phyloP scores from a whole-genome alignment of 2,329 filamentous ascomycete genomes.

The Trichoderma atroviride region DNA sequence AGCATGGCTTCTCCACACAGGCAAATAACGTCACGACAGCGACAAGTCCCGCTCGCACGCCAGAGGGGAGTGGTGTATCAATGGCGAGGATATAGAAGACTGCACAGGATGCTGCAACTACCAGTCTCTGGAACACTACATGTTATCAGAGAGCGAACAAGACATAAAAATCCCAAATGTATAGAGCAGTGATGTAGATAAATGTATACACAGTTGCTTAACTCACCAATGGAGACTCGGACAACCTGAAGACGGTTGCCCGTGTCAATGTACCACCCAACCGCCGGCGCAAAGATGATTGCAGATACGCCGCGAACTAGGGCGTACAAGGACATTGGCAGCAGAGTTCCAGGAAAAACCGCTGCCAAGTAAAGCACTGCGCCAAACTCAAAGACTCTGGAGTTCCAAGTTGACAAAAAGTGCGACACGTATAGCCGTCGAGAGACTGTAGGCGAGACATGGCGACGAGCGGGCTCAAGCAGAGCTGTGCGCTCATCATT shows the following conservation, averaged over 20 bases:
- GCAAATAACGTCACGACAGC: conserved; percentile 49
- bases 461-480: not conserved
- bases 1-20: conserved; percentile 68
- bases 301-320: conserved; percentile 61
- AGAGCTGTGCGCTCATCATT: not conserved
- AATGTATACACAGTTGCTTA: not conserved
- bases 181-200: not conserved
- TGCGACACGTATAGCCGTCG: conserved; percentile 59
- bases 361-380: conserved; percentile 61
- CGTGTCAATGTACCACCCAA: conserved; percentile 63
- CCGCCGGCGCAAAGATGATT: conserved; percentile 58
- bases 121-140: conserved; percentile 44
- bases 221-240: conserved; percentile 50
- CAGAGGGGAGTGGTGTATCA: not conserved
- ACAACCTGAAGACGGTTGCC: conserved; percentile 54
- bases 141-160: not conserved
- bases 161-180: not conserved
- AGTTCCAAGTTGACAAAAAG: conserved; percentile 66
- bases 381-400: conserved; percentile 65
- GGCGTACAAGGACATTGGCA: conserved; percentile 71
- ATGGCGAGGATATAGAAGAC: conserved; percentile 43
- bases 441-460: conserved; percentile 15
- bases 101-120: conserved; percentile 52
- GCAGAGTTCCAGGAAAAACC: conserved; percentile 60
- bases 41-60: conserved; percentile 1